These are phyloP conservation scores for Auricularia sp. DNA, from an alignment of 768 basidiomycete species.

Conservation along the genomic window DNA sequence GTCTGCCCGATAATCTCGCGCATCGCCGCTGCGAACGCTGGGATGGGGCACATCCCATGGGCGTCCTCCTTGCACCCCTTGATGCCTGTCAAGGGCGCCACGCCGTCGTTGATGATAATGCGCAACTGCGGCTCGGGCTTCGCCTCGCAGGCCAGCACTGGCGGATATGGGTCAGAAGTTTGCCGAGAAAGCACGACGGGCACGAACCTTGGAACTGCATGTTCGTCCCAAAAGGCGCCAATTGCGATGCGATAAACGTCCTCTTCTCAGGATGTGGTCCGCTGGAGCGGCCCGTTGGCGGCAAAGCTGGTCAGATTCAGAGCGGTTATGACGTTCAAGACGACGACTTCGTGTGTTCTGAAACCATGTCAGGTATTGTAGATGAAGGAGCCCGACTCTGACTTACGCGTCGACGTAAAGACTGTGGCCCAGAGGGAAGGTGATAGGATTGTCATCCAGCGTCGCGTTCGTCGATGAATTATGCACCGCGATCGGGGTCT, in stretches of 20 bases:
- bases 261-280: slow-evolving; percentile 50
- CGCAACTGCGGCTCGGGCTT: slow-evolving; percentile 22
- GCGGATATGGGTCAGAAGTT: background rate
- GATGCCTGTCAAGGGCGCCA: slow-evolving; percentile 23
- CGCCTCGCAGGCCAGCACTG: slow-evolving; percentile 23
- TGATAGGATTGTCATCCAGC: slow-evolving; percentile 54
- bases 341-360: slow-evolving; percentile 76
- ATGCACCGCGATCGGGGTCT: slow-evolving; percentile 56
- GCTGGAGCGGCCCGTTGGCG: slow-evolving; percentile 63
- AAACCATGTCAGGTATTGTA: background rate
- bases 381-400: background rate
- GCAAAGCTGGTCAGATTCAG: slow-evolving; percentile 74
- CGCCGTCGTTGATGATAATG: slow-evolving; percentile 28
- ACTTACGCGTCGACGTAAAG: slow-evolving; percentile 68
- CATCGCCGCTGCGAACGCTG: slow-evolving; percentile 22
- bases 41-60: slow-evolving; percentile 26
- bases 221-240: slow-evolving; percentile 32
- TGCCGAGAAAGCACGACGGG: background rate
- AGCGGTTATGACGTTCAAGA: slow-evolving; percentile 78
- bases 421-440: slow-evolving; percentile 61
- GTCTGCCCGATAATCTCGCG: slow-evolving; percentile 21
- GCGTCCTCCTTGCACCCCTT: slow-evolving; percentile 22
- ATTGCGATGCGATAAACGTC: slow-evolving; percentile 19
- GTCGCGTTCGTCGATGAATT: slow-evolving; percentile 83
- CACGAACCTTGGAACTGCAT: slow-evolving; percentile 69